A percentile compares a stretch with the other conserved stretches of the same genome.
Conservation (phyloP, 345 rosid genomes). For the Luvunga scandens region DNA sequence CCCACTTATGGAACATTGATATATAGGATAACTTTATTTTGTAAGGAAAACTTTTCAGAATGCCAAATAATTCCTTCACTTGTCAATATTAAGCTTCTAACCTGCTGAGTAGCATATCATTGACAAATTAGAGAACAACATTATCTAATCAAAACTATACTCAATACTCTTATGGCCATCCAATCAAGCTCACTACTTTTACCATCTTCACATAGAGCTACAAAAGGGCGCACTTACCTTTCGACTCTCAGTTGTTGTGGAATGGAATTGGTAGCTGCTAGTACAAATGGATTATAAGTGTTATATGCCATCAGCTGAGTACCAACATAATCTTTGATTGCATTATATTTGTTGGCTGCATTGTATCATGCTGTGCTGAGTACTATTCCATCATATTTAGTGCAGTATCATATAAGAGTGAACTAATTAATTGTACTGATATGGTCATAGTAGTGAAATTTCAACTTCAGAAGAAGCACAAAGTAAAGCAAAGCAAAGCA, state of each 20-base stretch:
- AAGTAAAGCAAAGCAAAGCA: neutral
- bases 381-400: no score
- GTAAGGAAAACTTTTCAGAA: neutral
- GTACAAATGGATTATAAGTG: neutral
- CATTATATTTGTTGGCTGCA: neutral
- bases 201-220: neutral
- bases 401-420: neutral
- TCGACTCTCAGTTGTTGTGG: neutral
- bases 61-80: neutral
- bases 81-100: neutral
- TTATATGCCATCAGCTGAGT: neutral
- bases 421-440: neutral
- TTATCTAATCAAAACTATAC: neutral
- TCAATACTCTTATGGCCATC: neutral
- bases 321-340: neutral
- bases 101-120: neutral
- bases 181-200: neutral
- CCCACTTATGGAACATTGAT: neutral
- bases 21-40: neutral
- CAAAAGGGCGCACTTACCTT: no score
- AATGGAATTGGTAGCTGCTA: neutral
- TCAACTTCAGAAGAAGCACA: neutral
- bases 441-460: neutral
- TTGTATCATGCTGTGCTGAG: neutral
- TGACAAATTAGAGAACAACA: neutral